phyloP scores from a whole-genome alignment of 805 yeast species.

The Peterozyma xylosa region DNA sequence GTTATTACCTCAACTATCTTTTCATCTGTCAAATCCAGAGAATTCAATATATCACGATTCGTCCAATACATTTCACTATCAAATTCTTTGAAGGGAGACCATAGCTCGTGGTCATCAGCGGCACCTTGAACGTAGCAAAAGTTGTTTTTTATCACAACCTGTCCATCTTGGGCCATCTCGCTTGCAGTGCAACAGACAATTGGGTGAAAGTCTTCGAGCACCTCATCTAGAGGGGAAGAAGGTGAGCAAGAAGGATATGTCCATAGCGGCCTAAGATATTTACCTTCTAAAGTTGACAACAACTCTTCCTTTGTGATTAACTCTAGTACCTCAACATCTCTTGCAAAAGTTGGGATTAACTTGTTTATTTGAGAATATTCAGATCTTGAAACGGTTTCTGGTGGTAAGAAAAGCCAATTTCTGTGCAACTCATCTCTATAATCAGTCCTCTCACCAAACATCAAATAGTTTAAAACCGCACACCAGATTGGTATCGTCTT shows the following conservation, averaged over 20 bases:
- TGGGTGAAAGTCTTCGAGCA: slow-evolving; percentile 29
- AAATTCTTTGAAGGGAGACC: slow-evolving; percentile 47
- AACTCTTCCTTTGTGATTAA: slow-evolving; percentile 28
- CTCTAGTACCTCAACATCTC: slow-evolving; percentile 31
- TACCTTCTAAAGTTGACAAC: slow-evolving; percentile 23
- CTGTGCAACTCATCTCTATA: neutral
- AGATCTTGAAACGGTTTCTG: slow-evolving; percentile 43
- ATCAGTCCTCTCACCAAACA: slow-evolving; percentile 27
- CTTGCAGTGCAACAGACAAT: slow-evolving; percentile 57
- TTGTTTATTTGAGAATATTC: slow-evolving; percentile 46
- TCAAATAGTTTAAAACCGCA: slow-evolving; percentile 57
- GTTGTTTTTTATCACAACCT: slow-evolving; percentile 31
- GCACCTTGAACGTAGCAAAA: slow-evolving; percentile 82
- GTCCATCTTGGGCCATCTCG: slow-evolving; percentile 51
- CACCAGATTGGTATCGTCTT: slow-evolving; percentile 93
- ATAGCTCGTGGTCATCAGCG: slow-evolving; percentile 88
- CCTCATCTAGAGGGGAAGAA: slow-evolving; percentile 21
- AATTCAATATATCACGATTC: slow-evolving; percentile 19
- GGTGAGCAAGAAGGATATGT: slow-evolving; percentile 47
- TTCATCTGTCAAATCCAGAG: slow-evolving; percentile 17
- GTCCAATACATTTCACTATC: slow-evolving; percentile 55
- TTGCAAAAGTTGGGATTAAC: slow-evolving; percentile 41
- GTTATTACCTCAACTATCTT: slow-evolving; percentile 17
- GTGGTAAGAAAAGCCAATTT: slow-evolving; percentile 41
- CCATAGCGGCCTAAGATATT: slow-evolving; percentile 65